Percentiles rank a stretch among this genome's conserved stretches.
Evolutionary conservation across 129 eudicot species (phyloP).

Genomic region (Ambrosia trifida): DNA sequence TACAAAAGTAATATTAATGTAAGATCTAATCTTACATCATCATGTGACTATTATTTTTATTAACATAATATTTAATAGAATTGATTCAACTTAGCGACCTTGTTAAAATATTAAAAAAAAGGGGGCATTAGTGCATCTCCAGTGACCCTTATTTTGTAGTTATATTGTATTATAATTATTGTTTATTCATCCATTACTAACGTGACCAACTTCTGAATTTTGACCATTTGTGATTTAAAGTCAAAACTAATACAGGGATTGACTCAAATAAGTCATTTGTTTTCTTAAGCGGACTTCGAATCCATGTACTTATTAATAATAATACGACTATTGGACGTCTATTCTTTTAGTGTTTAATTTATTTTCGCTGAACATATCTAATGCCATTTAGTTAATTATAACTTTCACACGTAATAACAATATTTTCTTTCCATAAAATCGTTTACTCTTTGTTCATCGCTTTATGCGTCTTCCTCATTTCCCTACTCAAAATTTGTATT

Average conservation of each 20-base stretch:
- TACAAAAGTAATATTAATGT: background rate
- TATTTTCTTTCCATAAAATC: too few species aligned
- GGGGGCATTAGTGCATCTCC: background rate
- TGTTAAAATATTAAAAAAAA: background rate
- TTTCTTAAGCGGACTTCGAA: background rate
- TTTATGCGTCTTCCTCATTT: too few species aligned
- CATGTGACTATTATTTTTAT: background rate
- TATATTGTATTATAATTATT: background rate
- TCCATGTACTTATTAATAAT: background rate
- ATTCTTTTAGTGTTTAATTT: too few species aligned
- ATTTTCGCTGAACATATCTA: too few species aligned
- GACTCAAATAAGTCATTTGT: background rate
- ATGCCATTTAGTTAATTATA: too few species aligned
- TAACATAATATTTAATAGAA: background rate
- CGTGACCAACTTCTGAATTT: constrained; percentile 3
- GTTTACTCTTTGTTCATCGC: too few species aligned
- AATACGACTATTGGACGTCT: too few species aligned
- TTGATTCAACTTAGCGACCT: background rate
- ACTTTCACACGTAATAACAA: too few species aligned
- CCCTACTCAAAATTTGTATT: too few species aligned
- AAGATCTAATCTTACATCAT: background rate
- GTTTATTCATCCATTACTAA: background rate
- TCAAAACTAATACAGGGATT: background rate
- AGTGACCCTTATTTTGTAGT: constrained; percentile 2
- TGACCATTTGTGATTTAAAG: background rate